Base-by-base conservation (phyloP, 2,329 filamentous ascomycete genomes). In the Exophiala alcalophila region DNA sequence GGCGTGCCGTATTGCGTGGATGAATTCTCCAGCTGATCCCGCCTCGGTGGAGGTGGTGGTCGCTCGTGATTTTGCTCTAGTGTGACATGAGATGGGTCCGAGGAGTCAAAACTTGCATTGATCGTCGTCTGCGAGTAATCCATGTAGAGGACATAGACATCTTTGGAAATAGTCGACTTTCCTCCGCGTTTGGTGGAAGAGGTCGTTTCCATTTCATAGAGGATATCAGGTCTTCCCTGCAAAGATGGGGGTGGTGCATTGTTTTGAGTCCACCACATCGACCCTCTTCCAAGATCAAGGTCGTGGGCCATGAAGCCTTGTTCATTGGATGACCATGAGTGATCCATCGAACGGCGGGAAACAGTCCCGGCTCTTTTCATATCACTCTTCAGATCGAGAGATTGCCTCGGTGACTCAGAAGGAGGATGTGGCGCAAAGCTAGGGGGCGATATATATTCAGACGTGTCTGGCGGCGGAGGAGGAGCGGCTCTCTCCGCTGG, bases 51-150 rank as follows among this genome's bases (percentile, higher is more conserved):
- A 7, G 84, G 77, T 4, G 92, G 91, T 3, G 92, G 90, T 1
- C 80, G 71, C 59, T 96, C 86, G 58, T 97, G 91, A 30, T 82
- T 81, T 65, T 98, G 92, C 57, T 94, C 86, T 5, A 97, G 65
- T 23, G 78, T 71, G 8, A 83, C 84, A 57, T 91, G 83, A 2
- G 77, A 71, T 3, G 84, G 76, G 59, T 94, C 81, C 39, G 81
- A 77, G 1, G 82, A 72, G 61, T 95, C 86, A 62, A 84, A 97
- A 36, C 76, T 81, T 12, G 83, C 85, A 0, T 83, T 88, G 58
- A 98, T 78, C 52, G 94, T 75, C 0, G 91, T 97, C 62, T 97
- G 92, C 12, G 90, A 96, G 65, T 98, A 98, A 67, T 98, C 92
- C 58, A 89, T 83, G 69, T 87, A 98, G 6, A 98, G 69, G n/a